phyloP scores from a whole-genome alignment of 495 filamentous ascomycete genomes.

The Chaetomidium leptoderma region DNA sequence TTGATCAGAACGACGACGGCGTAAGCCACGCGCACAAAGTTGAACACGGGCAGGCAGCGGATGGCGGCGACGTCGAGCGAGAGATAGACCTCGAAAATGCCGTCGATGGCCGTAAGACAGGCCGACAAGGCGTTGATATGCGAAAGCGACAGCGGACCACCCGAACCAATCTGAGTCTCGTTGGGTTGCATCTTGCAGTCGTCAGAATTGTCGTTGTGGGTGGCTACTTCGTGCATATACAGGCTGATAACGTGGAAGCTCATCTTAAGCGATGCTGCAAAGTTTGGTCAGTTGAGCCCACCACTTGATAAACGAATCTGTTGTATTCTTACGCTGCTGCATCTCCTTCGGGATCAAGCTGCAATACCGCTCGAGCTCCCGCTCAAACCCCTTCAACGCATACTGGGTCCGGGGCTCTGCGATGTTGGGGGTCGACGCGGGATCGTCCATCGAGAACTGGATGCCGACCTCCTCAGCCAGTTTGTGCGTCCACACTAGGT shows the following conservation, averaged over 20 bases:
- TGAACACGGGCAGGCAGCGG: conserved; percentile 68
- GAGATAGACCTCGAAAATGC: conserved; percentile 66
- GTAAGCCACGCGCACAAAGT: conserved; percentile 70
- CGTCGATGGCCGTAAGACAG: conserved; percentile 68
- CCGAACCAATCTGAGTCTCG: conserved; percentile 41
- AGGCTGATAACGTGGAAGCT: conserved; percentile 64
- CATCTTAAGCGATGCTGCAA: conserved; percentile 53
- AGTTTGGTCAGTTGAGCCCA: too few relatives aligned
- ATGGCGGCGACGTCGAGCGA: conserved; percentile 57
- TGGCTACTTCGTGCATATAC: conserved; percentile 82
- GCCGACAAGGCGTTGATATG: conserved; percentile 69
- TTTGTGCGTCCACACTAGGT: conserved; percentile 71
- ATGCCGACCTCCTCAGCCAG: conserved; percentile 77
- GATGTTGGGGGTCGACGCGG: conserved; percentile 58
- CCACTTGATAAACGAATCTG: too few relatives aligned
- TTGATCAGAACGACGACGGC: conserved; percentile 85
- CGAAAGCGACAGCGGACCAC: conserved; percentile 50
- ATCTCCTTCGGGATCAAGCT: conserved; percentile 48
- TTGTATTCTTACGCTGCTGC: conserved; percentile 41
- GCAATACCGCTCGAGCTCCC: conserved; percentile 67
- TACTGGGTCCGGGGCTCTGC: conserved; percentile 70
- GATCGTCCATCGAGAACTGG: conserved; percentile 74
- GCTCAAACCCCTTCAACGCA: conserved; percentile 69
- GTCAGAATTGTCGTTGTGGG: conserved; percentile 66
- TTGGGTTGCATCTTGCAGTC: conserved; percentile 49